Base-by-base conservation (phyloP, 768 basidiomycete genomes). In the Lyophyllum decastes region DNA sequence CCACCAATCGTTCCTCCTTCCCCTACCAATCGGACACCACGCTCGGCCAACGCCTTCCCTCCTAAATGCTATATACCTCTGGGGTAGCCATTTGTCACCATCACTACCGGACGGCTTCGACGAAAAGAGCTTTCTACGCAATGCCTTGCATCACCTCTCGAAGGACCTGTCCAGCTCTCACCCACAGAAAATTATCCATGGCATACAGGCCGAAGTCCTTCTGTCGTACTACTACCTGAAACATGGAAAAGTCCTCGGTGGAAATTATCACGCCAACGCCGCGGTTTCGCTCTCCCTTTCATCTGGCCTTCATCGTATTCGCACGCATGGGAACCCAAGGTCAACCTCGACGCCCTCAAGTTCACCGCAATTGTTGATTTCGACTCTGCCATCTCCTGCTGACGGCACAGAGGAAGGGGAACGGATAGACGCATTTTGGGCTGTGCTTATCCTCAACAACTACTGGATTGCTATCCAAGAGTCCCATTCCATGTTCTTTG, bases 221-320 rank as follows among this genome's bases (percentile, higher is more conserved):
- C 71, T 88, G 25, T 75, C 82, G 0, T 74, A 75, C 51, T 85
- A 82, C 63, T 82, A 82, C 67, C 76, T 84, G 52, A 72, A 72
- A 49, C 71, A 74, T 21, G 80, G 77, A 27, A 73, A 82, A 17
- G 65, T 73, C 8, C 67, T 84, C 65, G 62, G 59, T 73, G 86
- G 82, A 0, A 74, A 73, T 44, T 85, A 84, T 60, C 79, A 79
- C 54, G 76, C 74, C 38, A 79, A 78, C 57, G 75, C 82, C 0
- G 78, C 83, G 8, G 73, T 78, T 49, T 72, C 75, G 0, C 59
- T 83, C 17, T 76, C 70, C 1, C 59, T 75, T 26, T 71, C 76
- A 57, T 61, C 75, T 22, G 69, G 66, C 7, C 64, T 83, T 24
- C 73, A 83, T 54, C 66, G 69, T 12, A 69, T 74, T 26, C 61